These are phyloP conservation scores for Spiraea crenata DNA, from an alignment of 331 rosid species.

Conservation along the genomic window DNA sequence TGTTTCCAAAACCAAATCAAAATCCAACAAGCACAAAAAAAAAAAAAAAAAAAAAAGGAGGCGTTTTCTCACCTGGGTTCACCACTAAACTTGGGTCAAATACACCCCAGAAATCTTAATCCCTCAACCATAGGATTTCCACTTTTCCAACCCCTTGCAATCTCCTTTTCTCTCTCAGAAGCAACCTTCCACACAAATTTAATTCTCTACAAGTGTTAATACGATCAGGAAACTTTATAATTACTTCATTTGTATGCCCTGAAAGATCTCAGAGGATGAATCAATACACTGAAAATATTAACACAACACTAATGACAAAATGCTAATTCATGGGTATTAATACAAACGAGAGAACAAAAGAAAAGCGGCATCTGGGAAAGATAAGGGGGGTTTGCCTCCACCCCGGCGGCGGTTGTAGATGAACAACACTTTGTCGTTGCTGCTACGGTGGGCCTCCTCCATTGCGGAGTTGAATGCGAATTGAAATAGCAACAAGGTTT, in stretches of 20 bases:
- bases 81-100: no score
- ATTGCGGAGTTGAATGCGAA: constrained; percentile 64
- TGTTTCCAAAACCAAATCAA: no score
- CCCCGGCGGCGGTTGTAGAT: constrained; percentile 53
- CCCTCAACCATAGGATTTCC: no score
- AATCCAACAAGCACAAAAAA: no score
- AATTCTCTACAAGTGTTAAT: not conserved
- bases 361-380: constrained; percentile 64
- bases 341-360: not conserved
- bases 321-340: not conserved
- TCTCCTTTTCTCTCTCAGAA: no score
- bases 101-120: no score
- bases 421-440: constrained; percentile 44
- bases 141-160: no score
- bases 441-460: constrained; percentile 20
- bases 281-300: constrained; percentile 56
- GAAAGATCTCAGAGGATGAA: constrained; percentile 58
- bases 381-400: constrained; percentile 76
- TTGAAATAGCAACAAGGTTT: constrained; percentile 79
- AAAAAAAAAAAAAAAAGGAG: no score
- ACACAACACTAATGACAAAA: no score
- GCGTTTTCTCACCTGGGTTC: no score
- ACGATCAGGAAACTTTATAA: not conserved
- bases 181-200: constrained; percentile 43
- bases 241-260: constrained; percentile 76